Evolutionary conservation across 2,329 filamentous ascomycete species (phyloP).

Genomic region (Pestalotiopsis sp.): DNA sequence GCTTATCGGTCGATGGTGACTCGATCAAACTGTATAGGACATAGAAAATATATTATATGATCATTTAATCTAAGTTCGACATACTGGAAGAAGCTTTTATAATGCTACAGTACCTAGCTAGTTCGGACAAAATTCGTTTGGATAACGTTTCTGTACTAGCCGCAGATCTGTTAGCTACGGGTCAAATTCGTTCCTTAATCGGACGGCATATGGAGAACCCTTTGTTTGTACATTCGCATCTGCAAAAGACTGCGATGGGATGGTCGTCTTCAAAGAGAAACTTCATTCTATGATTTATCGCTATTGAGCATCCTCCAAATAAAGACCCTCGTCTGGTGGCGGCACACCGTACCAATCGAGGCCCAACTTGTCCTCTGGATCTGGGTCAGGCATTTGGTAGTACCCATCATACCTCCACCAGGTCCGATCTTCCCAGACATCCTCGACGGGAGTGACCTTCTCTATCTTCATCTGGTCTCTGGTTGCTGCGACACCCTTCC

Average conservation of each 20-base stretch:
- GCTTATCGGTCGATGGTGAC: neutral
- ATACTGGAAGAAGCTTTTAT: too few species aligned
- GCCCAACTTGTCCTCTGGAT: conserved; percentile 32
- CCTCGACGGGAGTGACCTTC: conserved; percentile 33
- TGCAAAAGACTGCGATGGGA: too few species aligned
- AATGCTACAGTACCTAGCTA: too few species aligned
- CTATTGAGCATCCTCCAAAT: conserved; percentile 16
- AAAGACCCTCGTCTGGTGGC: conserved; percentile 22
- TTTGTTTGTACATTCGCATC: too few species aligned
- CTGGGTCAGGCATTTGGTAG: conserved; percentile 34
- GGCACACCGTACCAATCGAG: conserved; percentile 30
- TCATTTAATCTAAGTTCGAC: too few species aligned
- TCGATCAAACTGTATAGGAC: too few species aligned
- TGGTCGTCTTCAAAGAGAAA: neutral
- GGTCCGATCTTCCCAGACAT: conserved; percentile 33
- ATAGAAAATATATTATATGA: too few species aligned
- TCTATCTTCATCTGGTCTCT: conserved; percentile 31
- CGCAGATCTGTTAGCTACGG: too few species aligned
- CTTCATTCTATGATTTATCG: neutral
- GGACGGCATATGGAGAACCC: too few species aligned
- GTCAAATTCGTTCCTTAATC: too few species aligned
- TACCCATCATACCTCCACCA: conserved; percentile 35
- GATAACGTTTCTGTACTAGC: too few species aligned
- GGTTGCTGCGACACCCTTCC: conserved; percentile 24
- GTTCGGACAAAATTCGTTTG: too few species aligned